phyloP scores from a whole-genome alignment of 2,329 filamentous ascomycete genomes.

The Mollisiaceae sp. region DNA sequence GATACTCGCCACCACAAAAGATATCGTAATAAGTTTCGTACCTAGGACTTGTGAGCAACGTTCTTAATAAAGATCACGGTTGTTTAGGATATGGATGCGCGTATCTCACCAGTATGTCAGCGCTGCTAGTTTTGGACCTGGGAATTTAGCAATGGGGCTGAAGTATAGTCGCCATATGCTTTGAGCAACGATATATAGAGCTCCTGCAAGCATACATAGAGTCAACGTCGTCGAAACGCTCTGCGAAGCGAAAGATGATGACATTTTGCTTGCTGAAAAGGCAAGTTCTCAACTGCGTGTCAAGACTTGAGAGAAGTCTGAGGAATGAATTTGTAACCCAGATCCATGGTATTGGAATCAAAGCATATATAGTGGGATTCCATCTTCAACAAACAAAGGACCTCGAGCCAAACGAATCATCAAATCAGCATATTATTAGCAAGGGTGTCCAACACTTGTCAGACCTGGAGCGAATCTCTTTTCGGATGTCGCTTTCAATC shows the following conservation, averaged over 20 bases:
- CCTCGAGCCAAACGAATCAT: not conserved
- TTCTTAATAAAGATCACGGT: not conserved
- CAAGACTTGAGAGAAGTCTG: not conserved
- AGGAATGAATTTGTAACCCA: not conserved
- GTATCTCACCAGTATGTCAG: conserved; percentile 29
- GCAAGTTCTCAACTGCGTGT: not conserved
- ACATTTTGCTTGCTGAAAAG: not conserved
- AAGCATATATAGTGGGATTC: not conserved
- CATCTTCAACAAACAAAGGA: not conserved
- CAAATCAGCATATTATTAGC: not conserved
- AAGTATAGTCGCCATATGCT: conserved; percentile 37
- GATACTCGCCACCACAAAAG: conserved; percentile 48
- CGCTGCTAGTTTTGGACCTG: conserved; percentile 41
- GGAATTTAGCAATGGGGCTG: conserved; percentile 28
- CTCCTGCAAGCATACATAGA: not conserved
- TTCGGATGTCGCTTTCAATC: not conserved
- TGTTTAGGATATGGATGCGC: conserved; percentile 10
- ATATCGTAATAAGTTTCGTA: conserved; percentile 50
- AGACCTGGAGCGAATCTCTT: not conserved
- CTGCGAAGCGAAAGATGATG: not conserved
- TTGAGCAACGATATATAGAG: conserved; percentile 10
- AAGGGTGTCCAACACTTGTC: not conserved
- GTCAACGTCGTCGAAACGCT: not conserved
- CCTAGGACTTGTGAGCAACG: conserved; percentile 17
- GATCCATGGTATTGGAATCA: not conserved